Base-by-base conservation (phyloP, 1,139 yeast genomes). In the Oligophagozyma castellii region DNA sequence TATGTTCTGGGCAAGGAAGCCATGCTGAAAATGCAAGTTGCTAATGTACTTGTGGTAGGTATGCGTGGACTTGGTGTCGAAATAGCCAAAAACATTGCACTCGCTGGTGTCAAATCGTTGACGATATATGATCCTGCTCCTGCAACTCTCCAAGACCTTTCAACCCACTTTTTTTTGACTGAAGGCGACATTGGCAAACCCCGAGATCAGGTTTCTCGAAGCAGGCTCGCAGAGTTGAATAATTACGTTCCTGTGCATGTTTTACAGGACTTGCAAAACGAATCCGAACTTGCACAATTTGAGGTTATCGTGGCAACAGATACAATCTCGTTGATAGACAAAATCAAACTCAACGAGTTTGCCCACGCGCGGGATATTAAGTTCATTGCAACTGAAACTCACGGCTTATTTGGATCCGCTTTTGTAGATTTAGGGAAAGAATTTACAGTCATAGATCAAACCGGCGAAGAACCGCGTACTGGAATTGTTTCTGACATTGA, bases 1-100 rank as follows among this genome's bases (percentile, higher is more conserved):
- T 83, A 84, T 45, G 95, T 84, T 33, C 59, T 84, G 44, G 95
- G 95, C 34, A 80, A 81, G 48, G 98, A 89, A 44, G 99, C 99
- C 31, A 89, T 89, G 99, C 65, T 86, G 47, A 80, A 83, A 55
- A 81, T 89, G 95, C 95, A 89, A 49, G 67, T 71, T 41, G 84
- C 96, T 25, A 83, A 79, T 46, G 95, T 89, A 12, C 67, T 89
- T 30, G 65, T 89, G 32, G 71, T 86, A 38, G 98, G 98, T 3
- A 61, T 86, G 38, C 75, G 73, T 50, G 98, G 98, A 22, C 63
- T 89, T 28, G 99, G 99, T 43, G 69, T 81, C 27, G 99, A 89
- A 56, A 84, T 89, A 36, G 95, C 98, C 23, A 92, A 89, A 58
- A 89, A 89, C 56, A 83, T 89, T 33, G 93, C 95, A 0, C 66